Conservation (phyloP, 83 land plant species). For the Picea mariana region DNA sequence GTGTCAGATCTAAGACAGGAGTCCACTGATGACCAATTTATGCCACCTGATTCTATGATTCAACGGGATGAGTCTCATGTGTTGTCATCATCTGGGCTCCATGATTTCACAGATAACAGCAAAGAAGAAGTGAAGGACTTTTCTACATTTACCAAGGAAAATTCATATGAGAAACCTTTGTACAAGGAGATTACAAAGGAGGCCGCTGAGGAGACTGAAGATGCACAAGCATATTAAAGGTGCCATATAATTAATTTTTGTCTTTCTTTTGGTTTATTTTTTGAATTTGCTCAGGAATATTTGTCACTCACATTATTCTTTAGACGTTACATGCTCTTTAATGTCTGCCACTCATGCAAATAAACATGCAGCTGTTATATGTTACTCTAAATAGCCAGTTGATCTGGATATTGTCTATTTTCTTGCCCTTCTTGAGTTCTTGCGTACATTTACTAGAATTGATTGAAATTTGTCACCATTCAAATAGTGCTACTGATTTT, state of each 20-base stretch:
- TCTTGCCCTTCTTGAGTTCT: slow-evolving; percentile 7
- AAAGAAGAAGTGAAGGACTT: neutral
- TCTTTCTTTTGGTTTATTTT: neutral
- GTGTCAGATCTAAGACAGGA: neutral
- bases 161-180: slow-evolving; percentile 5
- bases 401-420: neutral
- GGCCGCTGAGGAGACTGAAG: slow-evolving; percentile 2
- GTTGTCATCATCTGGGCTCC: neutral
- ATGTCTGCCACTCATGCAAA: neutral
- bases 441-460: neutral
- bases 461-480: neutral
- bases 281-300: neutral
- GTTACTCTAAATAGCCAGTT: neutral
- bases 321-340: neutral
- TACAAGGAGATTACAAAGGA: slow-evolving; percentile 11
- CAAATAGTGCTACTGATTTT: too few species aligned
- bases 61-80: neutral
- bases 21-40: neutral
- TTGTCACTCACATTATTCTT: neutral
- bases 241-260: neutral
- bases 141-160: neutral
- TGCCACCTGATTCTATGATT: neutral
- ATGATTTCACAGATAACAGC: neutral
- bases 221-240: slow-evolving; percentile 3
- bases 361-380: neutral